phyloP scores from a whole-genome alignment of 73 alveolate species.

The Diophrys appendiculata region DNA sequence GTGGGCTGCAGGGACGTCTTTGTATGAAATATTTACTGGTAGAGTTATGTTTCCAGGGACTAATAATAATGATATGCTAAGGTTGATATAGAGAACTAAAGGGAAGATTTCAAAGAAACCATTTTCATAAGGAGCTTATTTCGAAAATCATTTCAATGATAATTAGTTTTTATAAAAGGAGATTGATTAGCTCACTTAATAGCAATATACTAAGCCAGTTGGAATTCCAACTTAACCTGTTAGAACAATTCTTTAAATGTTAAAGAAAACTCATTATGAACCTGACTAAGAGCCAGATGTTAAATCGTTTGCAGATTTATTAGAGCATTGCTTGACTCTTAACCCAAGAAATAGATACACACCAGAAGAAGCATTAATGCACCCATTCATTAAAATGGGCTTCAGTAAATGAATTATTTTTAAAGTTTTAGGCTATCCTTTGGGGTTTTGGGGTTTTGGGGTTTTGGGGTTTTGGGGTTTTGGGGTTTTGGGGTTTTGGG shows the following conservation, averaged over 20 bases:
- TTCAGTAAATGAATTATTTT: background rate
- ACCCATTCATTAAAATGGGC: slow-evolving; percentile 70
- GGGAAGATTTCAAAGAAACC: slow-evolving; percentile 74
- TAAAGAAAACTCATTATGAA: slow-evolving; percentile 12
- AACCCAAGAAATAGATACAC: slow-evolving; percentile 87
- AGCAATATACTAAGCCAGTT: slow-evolving; percentile 45
- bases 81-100: slow-evolving; percentile 63
- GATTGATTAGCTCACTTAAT: slow-evolving; percentile 67
- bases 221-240: slow-evolving; percentile 45
- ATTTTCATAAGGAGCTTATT: slow-evolving; percentile 54
- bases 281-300: slow-evolving; percentile 61
- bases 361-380: slow-evolving; percentile 86
- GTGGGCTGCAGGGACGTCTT: slow-evolving; percentile 82
- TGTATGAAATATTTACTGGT: slow-evolving; percentile 81
- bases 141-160: slow-evolving; percentile 61
- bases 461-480: too few species aligned
- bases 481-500: too few species aligned
- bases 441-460: too few species aligned
- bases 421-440: background rate
- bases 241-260: slow-evolving; percentile 37
- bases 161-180: slow-evolving; percentile 42
- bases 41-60: slow-evolving; percentile 79
- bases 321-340: slow-evolving; percentile 72
- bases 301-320: slow-evolving; percentile 69
- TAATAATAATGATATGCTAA: slow-evolving; percentile 83